Evolutionary conservation across 176 grass and related monocot genomes (phyloP), one percentile per base, ranked within the genome.

Genomic region (Lolium rigidum): DNA sequence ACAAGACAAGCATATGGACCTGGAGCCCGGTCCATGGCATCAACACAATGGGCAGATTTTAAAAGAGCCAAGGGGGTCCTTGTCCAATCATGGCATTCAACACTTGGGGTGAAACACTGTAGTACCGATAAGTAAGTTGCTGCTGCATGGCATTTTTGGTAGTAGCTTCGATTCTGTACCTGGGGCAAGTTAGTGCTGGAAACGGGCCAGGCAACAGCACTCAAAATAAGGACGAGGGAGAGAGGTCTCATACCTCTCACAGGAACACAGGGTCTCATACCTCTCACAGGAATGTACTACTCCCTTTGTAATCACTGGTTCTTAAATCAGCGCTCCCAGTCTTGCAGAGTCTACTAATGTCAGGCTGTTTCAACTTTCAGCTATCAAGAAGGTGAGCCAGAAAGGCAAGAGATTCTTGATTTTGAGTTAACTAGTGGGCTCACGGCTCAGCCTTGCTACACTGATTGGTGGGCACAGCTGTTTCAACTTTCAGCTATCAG

Each of bases 371-470:
- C 50, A 52, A 14, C 62, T 43, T 43, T 73, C 72, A 38, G 11
- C 62, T 16, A 11, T 62, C 25, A 35, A 15, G 48, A 65, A 17
- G 8, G 3, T 10, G 9, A 22, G 49, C 25, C 31, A 82, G 28
- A 83, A 25, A 22, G 26, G 38, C 10, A 57, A 39, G 68, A 37
- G 4, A 52, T 10, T 60, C 69, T 61, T 1, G 25, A 85, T 11
- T 47, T 64, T 7, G 70, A 17, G 49, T 1, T 1, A 44, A 21
- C 8, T 62, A 10, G 41, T 63, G 63, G 73, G 84, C 84, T 47
- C 35, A 6, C 20, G 52, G 78, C 83, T 62, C 71, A 82, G 60
- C 70, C 25, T 76, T 78, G 49, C 28, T 54, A 18, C 38, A 58
- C 18, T 22, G 21, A 43, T 46, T 63, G 69, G 16, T 5, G 21